Conservation (phyloP, 176 grass and related monocot species). For the Stipa capillata region DNA sequence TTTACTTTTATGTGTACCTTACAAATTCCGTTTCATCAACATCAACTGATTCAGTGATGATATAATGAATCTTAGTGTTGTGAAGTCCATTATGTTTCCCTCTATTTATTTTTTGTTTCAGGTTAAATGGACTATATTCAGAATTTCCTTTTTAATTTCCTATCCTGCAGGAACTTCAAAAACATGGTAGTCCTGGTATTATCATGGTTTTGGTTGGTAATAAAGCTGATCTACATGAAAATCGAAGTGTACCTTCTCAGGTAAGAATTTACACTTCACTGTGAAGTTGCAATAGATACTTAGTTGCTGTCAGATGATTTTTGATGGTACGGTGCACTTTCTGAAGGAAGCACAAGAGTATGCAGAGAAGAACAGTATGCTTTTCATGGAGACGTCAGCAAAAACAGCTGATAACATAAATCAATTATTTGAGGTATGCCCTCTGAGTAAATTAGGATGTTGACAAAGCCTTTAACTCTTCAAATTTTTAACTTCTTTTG, state of each 20-base stretch:
- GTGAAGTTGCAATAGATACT: not conserved
- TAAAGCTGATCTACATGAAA: slow-evolving; percentile 88
- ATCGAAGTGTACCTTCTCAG: slow-evolving; percentile 52
- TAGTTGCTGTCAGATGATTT: not conserved
- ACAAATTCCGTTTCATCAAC: not conserved
- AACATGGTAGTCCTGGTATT: slow-evolving; percentile 91
- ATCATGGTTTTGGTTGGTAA: slow-evolving; percentile 96
- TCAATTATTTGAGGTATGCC: slow-evolving; percentile 91
- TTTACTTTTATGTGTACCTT: not conserved
- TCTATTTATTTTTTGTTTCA: not conserved
- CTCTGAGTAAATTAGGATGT: not conserved
- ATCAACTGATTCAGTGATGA: not conserved
- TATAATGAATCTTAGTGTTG: not conserved
- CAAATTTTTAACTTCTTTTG: not conserved
- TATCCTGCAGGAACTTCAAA: slow-evolving; percentile 81
- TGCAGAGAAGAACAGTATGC: slow-evolving; percentile 85
- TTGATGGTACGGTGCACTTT: slow-evolving; percentile 20
- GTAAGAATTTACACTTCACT: slow-evolving; percentile 13
- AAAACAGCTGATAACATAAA: slow-evolving; percentile 97
- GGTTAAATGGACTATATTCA: not conserved
- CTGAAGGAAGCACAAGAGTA: slow-evolving; percentile 79
- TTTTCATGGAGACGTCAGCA: slow-evolving; percentile 96
- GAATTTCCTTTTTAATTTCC: not conserved
- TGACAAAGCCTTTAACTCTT: not conserved
- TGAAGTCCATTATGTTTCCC: not conserved